These are phyloP conservation scores for Pseudogymnoascus sp. DNA, from an alignment of 2,329 filamentous ascomycete genomes.

Conservation along the genomic window DNA sequence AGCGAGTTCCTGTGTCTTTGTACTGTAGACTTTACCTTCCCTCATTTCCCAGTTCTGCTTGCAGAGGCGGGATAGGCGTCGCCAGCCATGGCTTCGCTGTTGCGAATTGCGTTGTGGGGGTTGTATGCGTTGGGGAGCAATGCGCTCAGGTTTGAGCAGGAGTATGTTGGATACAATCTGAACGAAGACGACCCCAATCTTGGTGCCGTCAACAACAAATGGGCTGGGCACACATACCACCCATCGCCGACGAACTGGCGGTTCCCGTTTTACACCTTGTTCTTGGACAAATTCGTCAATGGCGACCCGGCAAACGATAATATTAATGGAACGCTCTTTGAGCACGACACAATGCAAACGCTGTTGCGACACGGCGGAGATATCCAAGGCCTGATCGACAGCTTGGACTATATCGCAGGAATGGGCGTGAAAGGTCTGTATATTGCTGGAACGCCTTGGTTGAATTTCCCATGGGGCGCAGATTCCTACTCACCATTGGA, in stretches of 20 bases:
- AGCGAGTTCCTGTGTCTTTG: background rate
- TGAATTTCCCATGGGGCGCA: conserved; percentile 57
- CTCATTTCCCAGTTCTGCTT: background rate
- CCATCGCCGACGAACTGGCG: conserved; percentile 54
- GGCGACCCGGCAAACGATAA: conserved; percentile 58
- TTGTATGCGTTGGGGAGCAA: background rate
- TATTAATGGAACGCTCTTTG: conserved; percentile 50
- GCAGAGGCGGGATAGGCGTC: background rate
- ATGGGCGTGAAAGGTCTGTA: conserved; percentile 55
- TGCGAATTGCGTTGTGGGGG: conserved; percentile 3
- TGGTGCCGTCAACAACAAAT: conserved; percentile 34
- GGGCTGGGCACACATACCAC: conserved; percentile 43
- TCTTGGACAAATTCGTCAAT: conserved; percentile 56
- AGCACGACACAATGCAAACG: conserved; percentile 51
- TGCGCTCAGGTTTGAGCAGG: conserved; percentile 11
- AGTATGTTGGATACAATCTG: conserved; percentile 45
- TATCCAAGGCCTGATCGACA: conserved; percentile 47
- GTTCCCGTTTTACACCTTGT: conserved; percentile 57
- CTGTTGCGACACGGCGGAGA: conserved; percentile 58
- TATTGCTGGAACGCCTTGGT: conserved; percentile 55
- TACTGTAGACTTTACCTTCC: background rate
- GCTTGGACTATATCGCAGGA: conserved; percentile 55
- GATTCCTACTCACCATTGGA: conserved; percentile 51
- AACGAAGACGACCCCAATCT: conserved; percentile 34
- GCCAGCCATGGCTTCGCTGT: conserved; percentile 7